phyloP scores from a whole-genome alignment of 1,284 basidiomycete genomes.

The Phellinidium pouzarii region DNA sequence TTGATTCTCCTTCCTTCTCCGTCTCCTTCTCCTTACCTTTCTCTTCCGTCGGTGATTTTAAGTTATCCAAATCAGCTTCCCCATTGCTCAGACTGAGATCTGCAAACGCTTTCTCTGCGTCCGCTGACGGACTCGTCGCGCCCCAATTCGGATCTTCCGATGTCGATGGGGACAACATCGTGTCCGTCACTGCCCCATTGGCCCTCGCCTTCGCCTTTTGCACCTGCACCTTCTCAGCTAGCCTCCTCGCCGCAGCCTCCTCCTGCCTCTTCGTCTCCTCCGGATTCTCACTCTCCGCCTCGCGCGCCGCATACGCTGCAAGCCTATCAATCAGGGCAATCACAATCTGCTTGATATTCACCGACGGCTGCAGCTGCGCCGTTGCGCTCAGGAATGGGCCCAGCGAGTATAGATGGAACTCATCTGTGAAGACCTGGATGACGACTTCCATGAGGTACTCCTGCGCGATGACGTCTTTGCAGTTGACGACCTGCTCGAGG shows the following conservation, averaged over 20 bases:
- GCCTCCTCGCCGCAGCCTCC: slow-evolving; percentile 78
- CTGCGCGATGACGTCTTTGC: slow-evolving; percentile 95
- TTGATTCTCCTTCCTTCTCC: slow-evolving; percentile 28
- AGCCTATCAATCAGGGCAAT: slow-evolving; percentile 94
- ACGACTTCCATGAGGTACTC: slow-evolving; percentile 98
- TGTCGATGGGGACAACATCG: slow-evolving; percentile 15
- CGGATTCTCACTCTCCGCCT: slow-evolving; percentile 89
- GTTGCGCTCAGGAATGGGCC: slow-evolving; percentile 91
- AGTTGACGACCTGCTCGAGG: slow-evolving; percentile 91
- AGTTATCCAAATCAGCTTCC: slow-evolving; percentile 23
- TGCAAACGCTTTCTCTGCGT: slow-evolving; percentile 28
- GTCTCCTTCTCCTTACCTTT: slow-evolving; percentile 53
- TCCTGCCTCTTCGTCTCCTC: slow-evolving; percentile 88
- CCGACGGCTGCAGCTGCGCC: slow-evolving; percentile 89
- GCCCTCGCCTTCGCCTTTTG: slow-evolving; percentile 57
- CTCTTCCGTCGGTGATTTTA: slow-evolving; percentile 30
- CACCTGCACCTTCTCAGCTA: slow-evolving; percentile 80
- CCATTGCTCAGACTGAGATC: slow-evolving; percentile 25
- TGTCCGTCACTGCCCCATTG: slow-evolving; percentile 35
- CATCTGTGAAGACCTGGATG: slow-evolving; percentile 96
- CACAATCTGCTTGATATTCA: slow-evolving; percentile 95
- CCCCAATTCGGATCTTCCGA: slow-evolving; percentile 19
- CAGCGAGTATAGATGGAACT: slow-evolving; percentile 92
- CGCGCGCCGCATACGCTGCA: slow-evolving; percentile 87
- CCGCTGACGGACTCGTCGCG: slow-evolving; percentile 21